A percentile compares a stretch with the other conserved stretches of the same genome.
phyloP scores from a whole-genome alignment of 805 yeast species.

The Cyberlindnera maritima region DNA sequence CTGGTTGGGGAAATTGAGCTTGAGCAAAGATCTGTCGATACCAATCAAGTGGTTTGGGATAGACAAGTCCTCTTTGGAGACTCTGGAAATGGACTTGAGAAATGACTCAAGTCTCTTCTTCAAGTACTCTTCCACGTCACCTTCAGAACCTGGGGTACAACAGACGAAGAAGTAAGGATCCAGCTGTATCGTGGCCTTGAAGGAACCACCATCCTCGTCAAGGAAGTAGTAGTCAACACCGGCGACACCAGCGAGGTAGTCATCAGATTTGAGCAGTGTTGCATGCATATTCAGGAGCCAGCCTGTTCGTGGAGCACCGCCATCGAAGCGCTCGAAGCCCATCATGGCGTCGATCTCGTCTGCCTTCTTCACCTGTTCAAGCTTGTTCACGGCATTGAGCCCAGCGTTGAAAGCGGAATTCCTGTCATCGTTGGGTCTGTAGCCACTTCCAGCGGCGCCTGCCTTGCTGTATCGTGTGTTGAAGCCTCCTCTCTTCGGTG shows the following conservation, averaged over 20 bases:
- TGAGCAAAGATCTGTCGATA: constrained; percentile 57
- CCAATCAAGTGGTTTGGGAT: constrained; percentile 89
- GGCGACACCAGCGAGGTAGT: constrained; percentile 62
- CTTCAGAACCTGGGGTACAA: constrained; percentile 50
- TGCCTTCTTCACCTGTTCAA: constrained; percentile 54
- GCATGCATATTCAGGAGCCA: constrained; percentile 97
- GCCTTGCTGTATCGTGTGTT: constrained; percentile 48
- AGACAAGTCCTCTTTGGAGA: constrained; percentile 74
- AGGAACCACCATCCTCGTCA: constrained; percentile 95
- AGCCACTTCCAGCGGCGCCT: constrained; percentile 26
- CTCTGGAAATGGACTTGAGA: constrained; percentile 53
- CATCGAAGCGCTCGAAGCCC: constrained; percentile 82
- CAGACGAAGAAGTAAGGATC: constrained; percentile 85
- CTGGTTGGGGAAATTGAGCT: constrained; percentile 71
- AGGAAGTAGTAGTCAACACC: constrained; percentile 94
- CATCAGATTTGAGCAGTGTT: constrained; percentile 62
- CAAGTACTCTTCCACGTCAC: constrained; percentile 82
- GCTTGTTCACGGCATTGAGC: constrained; percentile 26
- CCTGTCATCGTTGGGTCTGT: constrained; percentile 33
- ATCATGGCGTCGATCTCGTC: constrained; percentile 74
- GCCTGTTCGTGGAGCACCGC: constrained; percentile 72
- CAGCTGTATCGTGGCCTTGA: constrained; percentile 77
- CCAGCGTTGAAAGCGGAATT: constrained; percentile 30
- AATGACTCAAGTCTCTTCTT: constrained; percentile 63
- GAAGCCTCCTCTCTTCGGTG: constrained; percentile 17